phyloP scores from a whole-genome alignment of 495 filamentous ascomycete genomes.

The Chaetomium cochliodes region DNA sequence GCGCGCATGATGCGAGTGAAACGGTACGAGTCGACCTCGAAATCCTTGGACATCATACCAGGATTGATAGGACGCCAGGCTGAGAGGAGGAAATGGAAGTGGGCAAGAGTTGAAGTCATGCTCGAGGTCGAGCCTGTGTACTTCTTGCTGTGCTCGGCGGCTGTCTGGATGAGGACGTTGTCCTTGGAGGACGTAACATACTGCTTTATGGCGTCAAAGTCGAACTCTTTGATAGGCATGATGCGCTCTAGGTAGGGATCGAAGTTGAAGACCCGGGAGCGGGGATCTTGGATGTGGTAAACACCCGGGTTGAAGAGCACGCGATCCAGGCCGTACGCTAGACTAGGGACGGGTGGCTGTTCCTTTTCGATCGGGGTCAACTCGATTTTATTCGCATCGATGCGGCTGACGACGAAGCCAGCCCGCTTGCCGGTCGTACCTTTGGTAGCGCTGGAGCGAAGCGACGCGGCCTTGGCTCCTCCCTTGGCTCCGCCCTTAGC shows the following conservation, averaged over 20 bases:
- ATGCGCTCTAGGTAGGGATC: slow-evolving; percentile 89
- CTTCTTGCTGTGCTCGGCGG: slow-evolving; percentile 65
- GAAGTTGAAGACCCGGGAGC: slow-evolving; percentile 89
- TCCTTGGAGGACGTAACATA: slow-evolving; percentile 92
- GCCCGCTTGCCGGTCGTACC: slow-evolving; percentile 15
- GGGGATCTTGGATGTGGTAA: slow-evolving; percentile 85
- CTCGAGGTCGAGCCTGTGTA: slow-evolving; percentile 95
- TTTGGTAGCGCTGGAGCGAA: background rate
- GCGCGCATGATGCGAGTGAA: slow-evolving; percentile 71
- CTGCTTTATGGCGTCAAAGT: slow-evolving; percentile 77
- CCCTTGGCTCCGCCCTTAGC: background rate
- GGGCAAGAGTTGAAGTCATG: slow-evolving; percentile 82
- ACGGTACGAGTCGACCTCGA: slow-evolving; percentile 55
- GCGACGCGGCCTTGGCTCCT: background rate
- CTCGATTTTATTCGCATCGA: slow-evolving; percentile 33
- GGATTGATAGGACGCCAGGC: slow-evolving; percentile 72
- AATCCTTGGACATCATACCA: slow-evolving; percentile 61
- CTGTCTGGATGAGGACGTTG: slow-evolving; percentile 61
- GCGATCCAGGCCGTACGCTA: slow-evolving; percentile 80
- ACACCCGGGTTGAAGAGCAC: slow-evolving; percentile 95
- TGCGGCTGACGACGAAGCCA: slow-evolving; percentile 22
- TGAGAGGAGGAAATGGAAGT: slow-evolving; percentile 92
- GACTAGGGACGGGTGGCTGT: slow-evolving; percentile 61
- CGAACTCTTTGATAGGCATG: slow-evolving; percentile 88
- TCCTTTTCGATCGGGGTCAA: slow-evolving; percentile 50